Evolutionary conservation across 306 rosid genomes (phyloP).

Genomic region (Dryas drummondii): DNA sequence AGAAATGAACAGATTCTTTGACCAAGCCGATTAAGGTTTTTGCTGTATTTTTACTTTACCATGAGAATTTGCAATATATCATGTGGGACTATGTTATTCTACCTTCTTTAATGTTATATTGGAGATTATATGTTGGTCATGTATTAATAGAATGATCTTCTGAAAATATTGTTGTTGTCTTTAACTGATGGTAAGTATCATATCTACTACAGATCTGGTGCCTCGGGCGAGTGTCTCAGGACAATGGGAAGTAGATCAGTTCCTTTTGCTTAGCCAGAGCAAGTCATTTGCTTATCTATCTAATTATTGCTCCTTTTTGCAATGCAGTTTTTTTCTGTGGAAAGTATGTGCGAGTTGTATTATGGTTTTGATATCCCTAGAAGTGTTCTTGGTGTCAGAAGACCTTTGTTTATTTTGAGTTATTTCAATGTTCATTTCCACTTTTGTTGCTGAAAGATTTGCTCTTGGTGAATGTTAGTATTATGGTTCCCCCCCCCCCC

Average conservation of each 20-base stretch:
- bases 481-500: neutral
- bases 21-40: constrained; percentile 43
- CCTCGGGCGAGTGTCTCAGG: constrained; percentile 46
- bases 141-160: constrained; percentile 29
- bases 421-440: neutral
- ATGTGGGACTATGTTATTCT: constrained; percentile 31
- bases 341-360: constrained; percentile 16
- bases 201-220: constrained; percentile 53
- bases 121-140: constrained; percentile 21
- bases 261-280: constrained; percentile 37
- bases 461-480: constrained; percentile 15
- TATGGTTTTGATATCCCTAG: constrained; percentile 30
- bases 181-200: constrained; percentile 46
- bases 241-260: constrained; percentile 51
- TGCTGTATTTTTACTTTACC: constrained; percentile 42
- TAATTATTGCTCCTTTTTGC: constrained; percentile 24
- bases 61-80: constrained; percentile 31
- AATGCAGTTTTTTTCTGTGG: constrained; percentile 28
- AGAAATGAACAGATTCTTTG: constrained; percentile 54
- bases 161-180: constrained; percentile 19
- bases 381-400: constrained; percentile 30
- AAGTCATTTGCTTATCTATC: constrained; percentile 21
- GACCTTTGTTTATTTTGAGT: constrained; percentile 12
- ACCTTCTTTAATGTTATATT: constrained; percentile 21
- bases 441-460: constrained; percentile 21